Evolutionary conservation across 2,329 filamentous ascomycete species (phyloP), one percentile per base, ranked within the genome.

Genomic region (Fusarium algeriense): DNA sequence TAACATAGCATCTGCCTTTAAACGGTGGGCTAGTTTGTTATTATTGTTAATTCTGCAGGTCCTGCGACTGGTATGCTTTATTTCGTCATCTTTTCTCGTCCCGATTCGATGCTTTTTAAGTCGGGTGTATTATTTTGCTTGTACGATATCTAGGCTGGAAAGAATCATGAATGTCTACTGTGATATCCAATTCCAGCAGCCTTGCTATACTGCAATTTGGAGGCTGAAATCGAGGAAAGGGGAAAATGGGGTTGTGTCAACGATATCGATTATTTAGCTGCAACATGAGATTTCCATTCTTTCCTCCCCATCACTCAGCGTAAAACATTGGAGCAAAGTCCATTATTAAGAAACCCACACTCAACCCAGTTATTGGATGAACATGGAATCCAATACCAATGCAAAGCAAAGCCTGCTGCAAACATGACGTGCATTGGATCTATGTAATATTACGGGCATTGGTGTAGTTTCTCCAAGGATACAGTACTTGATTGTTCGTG

Each of bases 341-440:
- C 35, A 53, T 30, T 19, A 23, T 34, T 15, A 20, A 49, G 13
- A 10, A 35, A 35, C 20, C 13, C n/a, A 34, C 32, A 26, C 38
- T 26, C 19, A 35, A 26, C 3, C 26, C 35, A 45, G 26, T 20
- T 15, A 48, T 53, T 53, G 60, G 54, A 60, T 67, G 65, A 64
- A 69, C 71, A 32, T 44, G 52, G 60, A 50, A 50, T 58, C 32
- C 45, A 37, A 49, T 56, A 20, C 53, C 49, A 60, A 67, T 64
- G 72, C 69, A 66, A 65, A 61, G 60, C 58, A 26, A 55, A 62
- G 60, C 48, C 38, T 49, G 62, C 67, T 72, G 65, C 70, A 73
- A 69, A 73, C 68, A 68, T 73, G 68, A 64, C 74, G 57, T 65
- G 74, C 74, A 75, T 73, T 60, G 43, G 26, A 66, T 46, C 53